Evolutionary conservation across 2,329 filamentous ascomycete genomes (phyloP), one percentile per base, ranked within the genome.

Genomic region (Aspergillus sp.): DNA sequence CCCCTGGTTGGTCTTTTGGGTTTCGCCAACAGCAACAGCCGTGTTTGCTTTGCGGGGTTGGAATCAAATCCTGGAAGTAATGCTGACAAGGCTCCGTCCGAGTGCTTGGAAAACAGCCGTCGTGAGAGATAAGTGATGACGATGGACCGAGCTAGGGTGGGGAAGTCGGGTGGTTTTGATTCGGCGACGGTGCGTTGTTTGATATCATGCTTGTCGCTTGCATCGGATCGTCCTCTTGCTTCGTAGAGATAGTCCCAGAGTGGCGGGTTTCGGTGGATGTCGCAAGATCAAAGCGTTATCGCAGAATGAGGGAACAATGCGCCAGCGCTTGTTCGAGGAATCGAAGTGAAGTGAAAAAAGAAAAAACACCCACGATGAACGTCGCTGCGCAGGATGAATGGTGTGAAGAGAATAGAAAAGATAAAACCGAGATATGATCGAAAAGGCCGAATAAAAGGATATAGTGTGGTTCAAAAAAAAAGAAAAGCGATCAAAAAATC

Each of bases 261-360:
- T 47, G 51, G 18, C 42, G 46, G 50, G 50, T 12, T 31, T 31
- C 32, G 55, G 16, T 52, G 49, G 57, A 62, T 61, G 57, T 60
- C 59, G 60, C 57, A 56, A 63, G 58, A 47, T 54, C 39, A 62
- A 60, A 58, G 49, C 57, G 60, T 50, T 52, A 61, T 65, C 59
- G 61, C 57, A 57, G 55, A 62, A 59, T 53, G 26, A 55, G 42
- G 7, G 47, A 59, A 57, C 55, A 63, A 26, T 59, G 59, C 64
- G 64, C 63, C 65, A 29, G 64, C 64, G 65, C 62, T 55, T 57
- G 51, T 49, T 52, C 51, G 55, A 55, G 55, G 49, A 60, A 49
- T 36, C 53, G 12, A 54, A 54, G 31, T 52, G 49, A 26, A n/a
- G n/a, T n/a, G 53, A 54, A 58, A 56, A 56, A 57, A 55, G 52